phyloP scores from a whole-genome alignment of 2,329 filamentous ascomycete genomes.

The Juglanconis sp. region DNA sequence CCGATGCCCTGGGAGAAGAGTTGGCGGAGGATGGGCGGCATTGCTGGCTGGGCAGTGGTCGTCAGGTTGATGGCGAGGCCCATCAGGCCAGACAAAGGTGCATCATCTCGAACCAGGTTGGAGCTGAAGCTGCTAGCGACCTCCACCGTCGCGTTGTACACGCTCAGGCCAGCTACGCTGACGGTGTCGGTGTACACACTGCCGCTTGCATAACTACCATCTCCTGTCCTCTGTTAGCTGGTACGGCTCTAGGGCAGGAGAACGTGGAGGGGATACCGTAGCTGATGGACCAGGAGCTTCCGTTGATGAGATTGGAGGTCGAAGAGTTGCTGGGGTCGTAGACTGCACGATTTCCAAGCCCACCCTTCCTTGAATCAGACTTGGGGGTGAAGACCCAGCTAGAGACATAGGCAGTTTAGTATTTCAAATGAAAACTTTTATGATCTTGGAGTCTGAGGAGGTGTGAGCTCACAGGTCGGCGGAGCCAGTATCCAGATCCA shows the following conservation, averaged over 20 bases:
- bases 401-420: constrained; percentile 8
- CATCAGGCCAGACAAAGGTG: constrained; percentile 47
- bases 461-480: constrained; percentile 58
- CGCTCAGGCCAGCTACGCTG: constrained; percentile 39
- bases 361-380: constrained; percentile 35
- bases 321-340: constrained; percentile 45
- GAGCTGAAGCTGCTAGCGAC: constrained; percentile 42
- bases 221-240: constrained; percentile 29
- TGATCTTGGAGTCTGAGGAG: neutral
- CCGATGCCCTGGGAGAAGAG: constrained; percentile 36
- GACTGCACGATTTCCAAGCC: constrained; percentile 41
- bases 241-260: neutral
- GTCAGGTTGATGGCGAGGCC: constrained; percentile 47
- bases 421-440: neutral
- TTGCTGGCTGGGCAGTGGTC: constrained; percentile 40
- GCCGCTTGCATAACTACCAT: constrained; percentile 43
- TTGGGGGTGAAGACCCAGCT: constrained; percentile 56
- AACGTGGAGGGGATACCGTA: constrained; percentile 43
- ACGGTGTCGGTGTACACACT: constrained; percentile 51
- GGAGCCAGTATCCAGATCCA: constrained; percentile 70
- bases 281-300: constrained; percentile 46
- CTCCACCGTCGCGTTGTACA: constrained; percentile 47
- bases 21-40: constrained; percentile 43
- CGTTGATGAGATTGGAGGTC: constrained; percentile 37
- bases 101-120: constrained; percentile 38